These are phyloP conservation scores for Mallotus repandus DNA, from an alignment of 441 rosid genomes.

Conservation along the genomic window DNA sequence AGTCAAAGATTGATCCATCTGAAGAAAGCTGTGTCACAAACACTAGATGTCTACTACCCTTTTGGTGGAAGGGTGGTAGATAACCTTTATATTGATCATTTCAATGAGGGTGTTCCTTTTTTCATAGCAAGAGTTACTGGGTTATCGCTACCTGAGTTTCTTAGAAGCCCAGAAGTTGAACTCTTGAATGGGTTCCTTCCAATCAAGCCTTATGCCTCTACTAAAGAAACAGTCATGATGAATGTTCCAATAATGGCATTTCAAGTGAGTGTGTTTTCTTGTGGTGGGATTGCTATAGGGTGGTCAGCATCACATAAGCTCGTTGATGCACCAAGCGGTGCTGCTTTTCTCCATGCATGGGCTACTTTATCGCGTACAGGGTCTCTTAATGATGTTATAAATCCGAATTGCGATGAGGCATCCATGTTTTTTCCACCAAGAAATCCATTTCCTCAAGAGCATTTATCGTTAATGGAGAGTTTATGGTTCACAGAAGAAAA, in stretches of 20 bases:
- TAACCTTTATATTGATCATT: slow-evolving; percentile 16
- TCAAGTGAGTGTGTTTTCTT: slow-evolving; percentile 15
- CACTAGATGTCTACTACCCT: slow-evolving; percentile 27
- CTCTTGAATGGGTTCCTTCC: slow-evolving; percentile 20
- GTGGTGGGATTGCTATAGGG: slow-evolving; percentile 25
- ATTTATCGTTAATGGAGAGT: slow-evolving; percentile 18
- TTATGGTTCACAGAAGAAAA: slow-evolving; percentile 23
- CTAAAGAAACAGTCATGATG: neutral
- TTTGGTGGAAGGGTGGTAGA: slow-evolving; percentile 19
- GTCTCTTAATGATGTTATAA: neutral
- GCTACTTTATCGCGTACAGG: slow-evolving; percentile 9
- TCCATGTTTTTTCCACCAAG: slow-evolving; percentile 22
- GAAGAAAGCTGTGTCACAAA: slow-evolving; percentile 22
- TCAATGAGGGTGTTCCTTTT: slow-evolving; percentile 25
- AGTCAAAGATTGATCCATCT: neutral
- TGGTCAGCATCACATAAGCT: slow-evolving; percentile 21
- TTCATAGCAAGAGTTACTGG: slow-evolving; percentile 5
- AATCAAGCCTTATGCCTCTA: slow-evolving; percentile 10
- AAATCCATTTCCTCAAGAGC: neutral
- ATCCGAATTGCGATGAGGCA: slow-evolving; percentile 6
- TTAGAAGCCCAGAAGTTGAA: slow-evolving; percentile 15
- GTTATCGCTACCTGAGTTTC: slow-evolving; percentile 13
- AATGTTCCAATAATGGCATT: neutral
- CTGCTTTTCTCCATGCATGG: slow-evolving; percentile 5
- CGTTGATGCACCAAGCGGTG: slow-evolving; percentile 6